phyloP scores from a whole-genome alignment of 441 rosid genomes.

The Cnidoscolus chayamansa region DNA sequence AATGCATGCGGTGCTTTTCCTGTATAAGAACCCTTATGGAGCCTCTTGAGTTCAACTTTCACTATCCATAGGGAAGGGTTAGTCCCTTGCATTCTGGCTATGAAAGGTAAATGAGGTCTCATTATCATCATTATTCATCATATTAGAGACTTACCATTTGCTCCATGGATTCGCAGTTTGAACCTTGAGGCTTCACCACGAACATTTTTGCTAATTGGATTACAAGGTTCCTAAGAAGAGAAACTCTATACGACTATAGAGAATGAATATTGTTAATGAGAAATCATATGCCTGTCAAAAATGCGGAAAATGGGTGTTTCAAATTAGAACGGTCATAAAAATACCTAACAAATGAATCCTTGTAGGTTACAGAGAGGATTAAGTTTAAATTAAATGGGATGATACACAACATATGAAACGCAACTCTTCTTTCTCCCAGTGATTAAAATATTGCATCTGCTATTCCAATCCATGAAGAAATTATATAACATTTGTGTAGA shows the following conservation, averaged over 20 bases:
- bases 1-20: neutral
- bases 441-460: neutral
- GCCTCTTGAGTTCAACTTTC: too few species aligned
- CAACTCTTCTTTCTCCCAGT: neutral
- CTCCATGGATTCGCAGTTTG: neutral
- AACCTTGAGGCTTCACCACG: neutral
- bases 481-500: conserved; percentile 10
- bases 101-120: neutral
- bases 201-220: neutral
- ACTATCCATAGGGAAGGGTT: neutral
- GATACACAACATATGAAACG: too few species aligned
- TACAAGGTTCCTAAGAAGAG: neutral
- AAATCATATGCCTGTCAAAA: neutral
- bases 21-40: too few species aligned
- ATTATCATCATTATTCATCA: neutral
- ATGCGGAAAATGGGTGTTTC: neutral
- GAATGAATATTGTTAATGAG: neutral
- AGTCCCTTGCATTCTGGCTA: too few species aligned
- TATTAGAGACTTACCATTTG: neutral
- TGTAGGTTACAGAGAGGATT: neutral
- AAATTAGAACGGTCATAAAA: neutral
- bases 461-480: conserved; percentile 21
- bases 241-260: neutral
- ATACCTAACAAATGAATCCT: neutral
- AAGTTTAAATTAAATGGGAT: neutral